Evolutionary conservation across 495 filamentous ascomycete genomes (phyloP), one percentile per base, ranked within the genome.

Genomic region (Hypoxylon cercidicola): DNA sequence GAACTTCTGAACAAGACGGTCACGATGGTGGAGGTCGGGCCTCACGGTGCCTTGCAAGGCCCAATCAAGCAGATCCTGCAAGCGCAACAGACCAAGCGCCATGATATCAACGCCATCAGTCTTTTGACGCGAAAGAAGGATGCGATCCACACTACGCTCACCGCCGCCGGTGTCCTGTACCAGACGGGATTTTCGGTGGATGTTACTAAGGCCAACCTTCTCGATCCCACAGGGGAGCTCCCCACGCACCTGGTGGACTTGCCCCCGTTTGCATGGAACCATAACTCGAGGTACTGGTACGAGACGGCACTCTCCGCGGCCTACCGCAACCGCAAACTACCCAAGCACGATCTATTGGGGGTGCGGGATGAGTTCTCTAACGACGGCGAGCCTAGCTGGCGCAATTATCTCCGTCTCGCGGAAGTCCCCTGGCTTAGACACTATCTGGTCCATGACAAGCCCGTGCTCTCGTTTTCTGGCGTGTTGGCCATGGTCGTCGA

Each of bases 11-110:
- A 60, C 20, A 62, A 64, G 16, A 53, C 64, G 3, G 21, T 66
- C 37, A 62, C 52, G 11, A 52, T 87, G 12, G 60, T 88, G 18
- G 85, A 88, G 51, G 69, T 87, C 47, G 86, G 87, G 1, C 84
- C 87, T 40, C 86, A 88, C 56, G 69, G 74, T 12, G 81, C 85
- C 2, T 64, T 89, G 0, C 74, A 80, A 43, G 81, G 79, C 0
- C 84, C 85, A 0, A 56, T 85, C 18, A 76, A 78, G 32, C 76
- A 85, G 45, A 83, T 82, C 21, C 49, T 84, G 20, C 58, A 63
- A 18, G 58, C 37, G 6, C 51, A 51, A 35, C n/a, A 52, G 13
- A 43, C 47, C 4, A 60, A 56, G 28, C 46, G 34, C 7, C 57
- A 50, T 8, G 61, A 68, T 1, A 15, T 67, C 9, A 52, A 58